Evolutionary conservation across 2,329 filamentous ascomycete genomes (phyloP), one percentile per base, ranked within the genome.

Genomic region (Colletotrichum costaricense): DNA sequence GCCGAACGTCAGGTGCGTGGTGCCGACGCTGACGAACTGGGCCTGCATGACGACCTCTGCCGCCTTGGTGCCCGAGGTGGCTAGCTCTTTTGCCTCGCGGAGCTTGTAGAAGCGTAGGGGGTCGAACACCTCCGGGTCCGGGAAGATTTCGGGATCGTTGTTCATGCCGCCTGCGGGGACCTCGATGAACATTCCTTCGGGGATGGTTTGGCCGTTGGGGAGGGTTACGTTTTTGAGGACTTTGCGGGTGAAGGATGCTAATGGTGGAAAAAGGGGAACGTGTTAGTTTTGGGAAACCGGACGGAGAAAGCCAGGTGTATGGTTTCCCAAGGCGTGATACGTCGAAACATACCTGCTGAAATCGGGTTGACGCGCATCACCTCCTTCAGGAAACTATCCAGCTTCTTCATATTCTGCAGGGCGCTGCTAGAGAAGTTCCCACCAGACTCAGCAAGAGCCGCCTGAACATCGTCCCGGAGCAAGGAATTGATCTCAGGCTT

Each of bases 131-230:
- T 84, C 82, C 5, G 86, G 81, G 30, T 82, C 78, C 5, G 79
- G 77, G 76, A 82, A 86, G 76, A 72, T 57, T 5, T 81, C 80
- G 9, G 80, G 76, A 76, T 88, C 86, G 4, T 76, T 75, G 66
- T 79, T 80, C 72, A 84, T 73, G 42, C 81, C 82, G 24, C 79
- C 79, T 16, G 81, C 75, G 0, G 86, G 81, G 0, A 85, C 79
- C 69, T 87, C 82, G 30, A 88, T 80, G 22, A 81, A 80, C 5
- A 84, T 82, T 35, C 85, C 86, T 1, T 81, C 79, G 2, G 86
- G 85, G 16, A 88, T 82, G 55, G 83, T 82, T 60, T 89, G 86
- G 24, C 89, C 89, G 77, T 88, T 88, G 59, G 88, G 88, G 1
- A 90, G 86, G 7, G 83, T 84, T 75, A 90, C 82, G 11, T 84